Evolutionary conservation across 352 stramenopile genomes (phyloP), one percentile per base, ranked within the genome.

Genomic region (Aphanomyces invadans): DNA sequence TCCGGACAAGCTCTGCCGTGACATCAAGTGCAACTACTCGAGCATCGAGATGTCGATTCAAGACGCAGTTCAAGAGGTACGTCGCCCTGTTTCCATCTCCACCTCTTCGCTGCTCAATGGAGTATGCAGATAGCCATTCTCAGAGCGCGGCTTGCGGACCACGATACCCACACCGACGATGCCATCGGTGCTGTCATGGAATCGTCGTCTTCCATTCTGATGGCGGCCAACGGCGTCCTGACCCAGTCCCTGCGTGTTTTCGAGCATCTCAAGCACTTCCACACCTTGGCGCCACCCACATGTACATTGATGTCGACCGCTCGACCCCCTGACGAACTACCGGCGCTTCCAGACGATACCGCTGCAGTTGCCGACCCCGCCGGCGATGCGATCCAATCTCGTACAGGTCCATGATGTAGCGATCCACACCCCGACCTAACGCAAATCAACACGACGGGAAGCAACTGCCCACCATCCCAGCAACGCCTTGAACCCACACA

Each of bases 1-100:
- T 25, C 55, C 55, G 15, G 11, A 63, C n/a, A n/a, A 33, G 12
- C 32, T 63, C 23, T 63, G 55, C 55, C 31, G 33, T 11, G 33
- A 45, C 29, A 49, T 51, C 26, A 63, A 63, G 39, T 63, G 55
- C 55, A 28, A 63, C 31, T 63, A 63, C 55, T 19, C 31, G 21
- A 36, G 17, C 33, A 28, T 28, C 3, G 15, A 10, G 19, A 36
- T 36, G 19, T 33, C n/a, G 23, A 33, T 45, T 36, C n/a, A 32
- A 10, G 21, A 32, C 1, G 32, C 55, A 3, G 17, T 63, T 15
- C 33, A 31, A 33, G 7, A 57, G 29, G 49, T 57, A 57, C 3
- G 46, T 54, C 19, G 9, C 46, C 46, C 19, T n/a, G n/a, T n/a
- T n/a, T n/a, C n/a, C n/a, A n/a, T n/a, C n/a, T n/a, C n/a, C n/a